Base-by-base conservation (phyloP, 129 eudicot species). In the Kitagawia praeruptora region DNA sequence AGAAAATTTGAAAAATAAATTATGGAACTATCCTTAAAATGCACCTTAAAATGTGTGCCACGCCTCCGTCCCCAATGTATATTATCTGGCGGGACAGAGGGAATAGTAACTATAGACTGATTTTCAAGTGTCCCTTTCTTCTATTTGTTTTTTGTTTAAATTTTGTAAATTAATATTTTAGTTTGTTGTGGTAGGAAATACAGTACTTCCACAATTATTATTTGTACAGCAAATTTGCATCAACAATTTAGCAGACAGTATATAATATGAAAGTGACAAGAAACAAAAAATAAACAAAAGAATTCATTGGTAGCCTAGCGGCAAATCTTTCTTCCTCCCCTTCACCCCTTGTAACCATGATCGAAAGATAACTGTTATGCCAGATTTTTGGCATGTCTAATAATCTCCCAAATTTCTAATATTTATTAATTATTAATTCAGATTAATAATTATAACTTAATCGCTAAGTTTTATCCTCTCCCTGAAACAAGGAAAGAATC, bases 41-140 rank as follows among this genome's bases (percentile, higher is more conserved):
- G n/a, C n/a, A n/a, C n/a, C n/a, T n/a, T n/a, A n/a, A n/a, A n/a
- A n/a, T n/a, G n/a, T n/a, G n/a, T n/a, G n/a, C n/a, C n/a, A n/a
- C n/a, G n/a, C n/a, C n/a, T n/a, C n/a, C n/a, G n/a, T n/a, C n/a
- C n/a, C n/a, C n/a, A n/a, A n/a, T n/a, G n/a, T n/a, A n/a, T n/a
- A n/a, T n/a, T n/a, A n/a, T n/a, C n/a, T n/a, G n/a, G n/a, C n/a
- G n/a, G n/a, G n/a, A n/a, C n/a, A n/a, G n/a, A n/a, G n/a, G n/a
- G n/a, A 40, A 78, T 79, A 72, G 77, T 71, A 79, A 79, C 44
- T 71, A n/a, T 79, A 64, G 19, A 78, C 82, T 66, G 12, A 70
- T 79, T 51, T 16, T 72, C n/a, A 61, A 61, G 34, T 61, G 69
- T 61, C 69, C 34, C 69, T 61, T 61, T 61, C 69, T 10, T 61